Evolutionary conservation across 2,329 filamentous ascomycete genomes (phyloP).

Genomic region (Didymella exigua): DNA sequence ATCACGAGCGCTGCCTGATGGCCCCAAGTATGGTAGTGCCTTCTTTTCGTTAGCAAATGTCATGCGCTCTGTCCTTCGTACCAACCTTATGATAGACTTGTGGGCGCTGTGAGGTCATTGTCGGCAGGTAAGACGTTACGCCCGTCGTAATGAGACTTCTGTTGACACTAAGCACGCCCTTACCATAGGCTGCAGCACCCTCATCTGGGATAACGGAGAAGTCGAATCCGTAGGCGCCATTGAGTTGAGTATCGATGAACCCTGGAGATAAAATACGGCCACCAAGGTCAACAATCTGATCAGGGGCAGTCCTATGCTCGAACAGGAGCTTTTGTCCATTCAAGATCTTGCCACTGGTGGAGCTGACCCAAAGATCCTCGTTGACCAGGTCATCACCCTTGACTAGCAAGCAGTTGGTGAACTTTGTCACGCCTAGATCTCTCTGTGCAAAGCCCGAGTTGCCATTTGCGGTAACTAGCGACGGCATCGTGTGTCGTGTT

Average conservation of each 20-base stretch:
- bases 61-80: background rate
- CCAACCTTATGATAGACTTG: conserved; percentile 78
- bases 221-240: conserved; percentile 91
- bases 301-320: conserved; percentile 70
- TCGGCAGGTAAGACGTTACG: conserved; percentile 87
- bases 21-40: conserved; percentile 77
- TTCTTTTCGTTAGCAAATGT: conserved; percentile 31
- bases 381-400: conserved; percentile 70
- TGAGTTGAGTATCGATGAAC: conserved; percentile 89
- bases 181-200: conserved; percentile 65
- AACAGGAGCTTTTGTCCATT: conserved; percentile 71
- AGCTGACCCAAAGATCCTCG: conserved; percentile 89
- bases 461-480: conserved; percentile 1
- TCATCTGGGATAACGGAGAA: conserved; percentile 79
- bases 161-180: conserved; percentile 75
- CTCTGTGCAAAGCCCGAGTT: background rate
- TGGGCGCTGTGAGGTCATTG: conserved; percentile 78
- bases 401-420: conserved; percentile 84
- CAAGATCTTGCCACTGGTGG: conserved; percentile 79
- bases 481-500: conserved; percentile 11
- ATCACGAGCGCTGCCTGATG: conserved; percentile 66
- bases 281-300: conserved; percentile 76
- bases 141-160: conserved; percentile 74
- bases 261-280: conserved; percentile 85
- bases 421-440: conserved; percentile 71